Evolutionary conservation across 805 yeast genomes (phyloP), one percentile per base, ranked within the genome.

Genomic region (Candida coquimbonensis): DNA sequence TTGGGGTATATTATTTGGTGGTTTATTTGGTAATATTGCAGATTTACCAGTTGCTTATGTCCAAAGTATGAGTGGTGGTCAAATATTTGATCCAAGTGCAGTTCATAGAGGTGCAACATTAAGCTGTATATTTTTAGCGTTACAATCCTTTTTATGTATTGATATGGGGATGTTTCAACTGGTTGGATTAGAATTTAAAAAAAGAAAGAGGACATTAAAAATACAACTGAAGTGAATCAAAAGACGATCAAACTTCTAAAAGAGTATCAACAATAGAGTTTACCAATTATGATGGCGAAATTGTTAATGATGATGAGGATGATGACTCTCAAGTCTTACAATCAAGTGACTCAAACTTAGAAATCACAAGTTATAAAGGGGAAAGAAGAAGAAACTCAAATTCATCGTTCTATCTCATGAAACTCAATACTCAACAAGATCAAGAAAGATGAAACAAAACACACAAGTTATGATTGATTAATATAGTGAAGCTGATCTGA

Each of bases 121-220:
- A 52, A 71, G 75, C 36, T 68, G 74, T 60, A 66, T 73, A 40
- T 70, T 70, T 50, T 56, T 67, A 32, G 72, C 77, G 14, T 51
- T 71, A 2, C 87, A 83, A 61, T 71, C 80, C 35, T 70, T 86
- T 39, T 63, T 75, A 55, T 79, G 84, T 64, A 87, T 87, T 73
- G 83, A 86, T 55, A 64, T 83, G 39, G 96, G 96, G 2, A 75
- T 85, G 44, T 83, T 81, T 64, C 72, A 80, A 49, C 63, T 89
- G 43, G 70, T 88, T 14, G 83, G 80, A 37, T 67, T 78, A 60
- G 96, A 89, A 60, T 85, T 88, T 57, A 69, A 74, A 45, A 45
- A 12, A 43, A 39, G 3, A 46, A 48, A 6, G 19, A 43, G 5
- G 24, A 21, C 24, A 5, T 21, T 21, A 5, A 21, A 21, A 21